Evolutionary conservation across 805 yeast species (phyloP).

Genomic region (Candida manassasensis): DNA sequence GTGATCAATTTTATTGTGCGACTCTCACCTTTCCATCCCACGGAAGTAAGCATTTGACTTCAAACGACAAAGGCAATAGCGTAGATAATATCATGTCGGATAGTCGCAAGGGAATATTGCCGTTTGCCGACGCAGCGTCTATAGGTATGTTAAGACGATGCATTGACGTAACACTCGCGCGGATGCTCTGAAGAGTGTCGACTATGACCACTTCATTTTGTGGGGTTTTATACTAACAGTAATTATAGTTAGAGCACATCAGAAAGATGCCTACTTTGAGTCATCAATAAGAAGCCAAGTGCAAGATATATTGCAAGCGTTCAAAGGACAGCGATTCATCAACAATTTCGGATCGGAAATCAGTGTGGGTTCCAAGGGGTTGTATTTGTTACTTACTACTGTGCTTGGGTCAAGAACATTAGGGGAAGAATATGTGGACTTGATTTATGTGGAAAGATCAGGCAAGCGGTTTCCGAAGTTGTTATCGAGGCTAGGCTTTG

Average conservation of each 20-base stretch:
- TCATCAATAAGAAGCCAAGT: constrained; percentile 49
- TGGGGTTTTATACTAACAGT: constrained; percentile 19
- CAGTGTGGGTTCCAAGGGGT: constrained; percentile 48
- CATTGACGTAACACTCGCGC: no score
- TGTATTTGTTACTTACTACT: constrained; percentile 75
- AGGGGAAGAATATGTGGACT: constrained; percentile 92
- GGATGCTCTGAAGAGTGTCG: no score
- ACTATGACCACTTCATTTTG: not conserved
- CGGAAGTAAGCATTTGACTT: no score
- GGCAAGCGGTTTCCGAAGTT: constrained; percentile 48
- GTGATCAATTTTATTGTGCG: no score
- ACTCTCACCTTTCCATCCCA: no score
- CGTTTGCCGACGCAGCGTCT: constrained; percentile 84
- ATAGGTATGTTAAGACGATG: constrained; percentile 74
- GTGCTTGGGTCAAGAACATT: constrained; percentile 71
- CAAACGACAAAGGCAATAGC: no score
- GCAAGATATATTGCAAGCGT: constrained; percentile 47
- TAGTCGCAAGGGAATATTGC: constrained; percentile 25
- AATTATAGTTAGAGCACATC: constrained; percentile 75
- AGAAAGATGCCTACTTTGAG: constrained; percentile 78
- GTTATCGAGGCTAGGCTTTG: constrained; percentile 50
- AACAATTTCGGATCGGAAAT: constrained; percentile 62
- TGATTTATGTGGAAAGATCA: constrained; percentile 53
- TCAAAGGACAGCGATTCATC: constrained; percentile 61
- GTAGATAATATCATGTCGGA: constrained; percentile 7